phyloP scores from a whole-genome alignment of 83 land plant genomes.

The Picea engelmannii region DNA sequence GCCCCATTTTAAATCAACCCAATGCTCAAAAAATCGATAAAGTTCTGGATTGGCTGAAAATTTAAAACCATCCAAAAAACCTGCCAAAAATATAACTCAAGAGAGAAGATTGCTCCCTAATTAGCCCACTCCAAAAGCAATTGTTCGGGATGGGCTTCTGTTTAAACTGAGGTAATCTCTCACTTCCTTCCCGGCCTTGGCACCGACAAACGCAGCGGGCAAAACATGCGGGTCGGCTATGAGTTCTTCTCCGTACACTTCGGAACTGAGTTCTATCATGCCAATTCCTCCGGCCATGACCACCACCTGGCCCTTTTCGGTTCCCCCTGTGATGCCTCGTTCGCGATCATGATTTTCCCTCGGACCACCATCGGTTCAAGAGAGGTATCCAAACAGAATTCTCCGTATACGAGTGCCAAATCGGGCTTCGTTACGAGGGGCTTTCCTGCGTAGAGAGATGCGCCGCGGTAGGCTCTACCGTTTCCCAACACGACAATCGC shows the following conservation, averaged over 20 bases:
- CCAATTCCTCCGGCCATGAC: slow-evolving; percentile 46
- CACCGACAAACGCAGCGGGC: slow-evolving; percentile 40
- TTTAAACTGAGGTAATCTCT: slow-evolving; percentile 34
- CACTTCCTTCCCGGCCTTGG: slow-evolving; percentile 18
- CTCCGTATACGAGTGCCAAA: neutral
- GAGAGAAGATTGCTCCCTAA: too few species aligned
- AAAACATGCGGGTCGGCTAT: slow-evolving; percentile 44
- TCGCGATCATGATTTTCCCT: slow-evolving; percentile 48
- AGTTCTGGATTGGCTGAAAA: too few species aligned
- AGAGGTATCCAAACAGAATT: slow-evolving; percentile 27
- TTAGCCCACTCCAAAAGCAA: neutral
- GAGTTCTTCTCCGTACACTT: slow-evolving; percentile 32
- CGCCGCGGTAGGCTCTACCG: slow-evolving; percentile 28
- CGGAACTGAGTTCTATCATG: slow-evolving; percentile 35
- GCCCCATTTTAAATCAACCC: too few species aligned
- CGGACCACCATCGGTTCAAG: neutral
- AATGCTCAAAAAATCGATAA: too few species aligned
- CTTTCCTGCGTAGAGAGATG: slow-evolving; percentile 22
- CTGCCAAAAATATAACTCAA: too few species aligned
- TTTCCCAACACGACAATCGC: slow-evolving; percentile 22
- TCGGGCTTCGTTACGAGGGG: slow-evolving; percentile 29
- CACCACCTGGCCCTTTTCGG: slow-evolving; percentile 11
- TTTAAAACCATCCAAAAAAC: too few species aligned
- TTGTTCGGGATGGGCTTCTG: slow-evolving; percentile 18
- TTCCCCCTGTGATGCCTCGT: slow-evolving; percentile 12